Base-by-base conservation (phyloP, 441 rosid genomes). In the Isatis lusitanica region DNA sequence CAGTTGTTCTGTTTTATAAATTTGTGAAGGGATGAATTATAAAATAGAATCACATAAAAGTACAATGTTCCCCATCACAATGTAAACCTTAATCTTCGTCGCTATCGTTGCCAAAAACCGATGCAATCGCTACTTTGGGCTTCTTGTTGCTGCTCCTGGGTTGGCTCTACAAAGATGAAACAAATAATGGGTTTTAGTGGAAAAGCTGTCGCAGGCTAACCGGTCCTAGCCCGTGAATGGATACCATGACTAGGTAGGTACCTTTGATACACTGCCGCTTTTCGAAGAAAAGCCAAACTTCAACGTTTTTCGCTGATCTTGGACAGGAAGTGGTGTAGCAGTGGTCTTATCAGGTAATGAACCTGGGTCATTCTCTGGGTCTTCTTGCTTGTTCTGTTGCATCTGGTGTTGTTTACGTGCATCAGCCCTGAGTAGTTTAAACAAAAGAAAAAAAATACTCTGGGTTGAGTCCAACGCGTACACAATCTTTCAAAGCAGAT, bases 251-350 rank as follows among this genome's bases (percentile, higher is more conserved):
- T 13, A 42, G 46, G 7, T 12, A 7, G 58, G 2, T 82, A 92
- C 98, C 97, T 92, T 91, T 12, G 91, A 83, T 66, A 78, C 52
- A 78, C 82, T 79, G 43, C 80, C 80, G 35, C 74, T 82, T 70
- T 91, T 90, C 3, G 96, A 83, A 72, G 92, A 78, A 81, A 94
- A 92, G 11, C 98, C 97, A 75, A 95, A 95, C 76, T 92, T 95
- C 52, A 95, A 76, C 16, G 85, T 64, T 80, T 88, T 89, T 13
- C 99, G 82, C 76, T 88, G 89, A 56, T 94, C 97, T 78, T 90
- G 99, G 74, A 83, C 89, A 63, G 82, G 77, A 56, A 92, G 85
- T 39, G 78, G 81, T 55, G 90, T 74, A 39, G 82, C 83, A 68
- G 63, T 75, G 12, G 68, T 61, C 74, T 39, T 80, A 42, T 79